These are phyloP conservation scores for Verticillium nubilum DNA, from an alignment of 2,329 filamentous ascomycete genomes.

Conservation along the genomic window DNA sequence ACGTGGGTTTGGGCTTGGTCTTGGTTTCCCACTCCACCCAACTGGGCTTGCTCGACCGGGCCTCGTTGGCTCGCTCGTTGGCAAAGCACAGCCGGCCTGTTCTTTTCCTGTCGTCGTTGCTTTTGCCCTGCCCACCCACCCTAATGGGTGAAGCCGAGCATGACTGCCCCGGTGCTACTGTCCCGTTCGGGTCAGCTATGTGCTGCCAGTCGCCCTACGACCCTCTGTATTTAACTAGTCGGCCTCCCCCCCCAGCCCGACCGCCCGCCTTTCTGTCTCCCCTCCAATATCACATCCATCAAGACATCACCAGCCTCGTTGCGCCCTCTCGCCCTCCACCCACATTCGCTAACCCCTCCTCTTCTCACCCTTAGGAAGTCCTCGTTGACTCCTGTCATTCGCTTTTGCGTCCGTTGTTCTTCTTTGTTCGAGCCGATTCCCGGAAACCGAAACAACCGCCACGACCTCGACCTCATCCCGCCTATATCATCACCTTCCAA, in stretches of 20 bases:
- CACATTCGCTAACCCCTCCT: constrained; percentile 26
- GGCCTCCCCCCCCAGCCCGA: constrained; percentile 32
- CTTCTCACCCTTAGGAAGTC: constrained; percentile 53
- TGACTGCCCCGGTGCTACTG: not conserved
- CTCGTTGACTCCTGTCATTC: constrained; percentile 72
- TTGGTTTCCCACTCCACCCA: not conserved
- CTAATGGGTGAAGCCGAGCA: not conserved
- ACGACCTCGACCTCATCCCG: not conserved
- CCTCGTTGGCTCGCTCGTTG: not conserved
- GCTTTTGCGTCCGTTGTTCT: constrained; percentile 52
- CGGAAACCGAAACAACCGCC: not conserved
- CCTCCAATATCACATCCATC: constrained; percentile 19
- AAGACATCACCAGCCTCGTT: constrained; percentile 12
- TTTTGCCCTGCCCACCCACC: not conserved
- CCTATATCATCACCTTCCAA: constrained; percentile 3
- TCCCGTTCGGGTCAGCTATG: not conserved
- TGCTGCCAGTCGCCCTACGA: not conserved
- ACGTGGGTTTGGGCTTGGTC: not conserved
- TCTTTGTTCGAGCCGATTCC: constrained; percentile 17
- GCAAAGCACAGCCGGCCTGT: not conserved
- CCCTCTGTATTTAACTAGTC: constrained; percentile 23
- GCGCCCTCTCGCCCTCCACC: constrained; percentile 2
- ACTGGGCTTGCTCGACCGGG: not conserved
- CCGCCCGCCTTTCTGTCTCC: constrained; percentile 25
- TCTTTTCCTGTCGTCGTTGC: not conserved